Evolutionary conservation across 345 rosid genomes (phyloP), one percentile per base, ranked within the genome.

Genomic region (Corymbia maculata): DNA sequence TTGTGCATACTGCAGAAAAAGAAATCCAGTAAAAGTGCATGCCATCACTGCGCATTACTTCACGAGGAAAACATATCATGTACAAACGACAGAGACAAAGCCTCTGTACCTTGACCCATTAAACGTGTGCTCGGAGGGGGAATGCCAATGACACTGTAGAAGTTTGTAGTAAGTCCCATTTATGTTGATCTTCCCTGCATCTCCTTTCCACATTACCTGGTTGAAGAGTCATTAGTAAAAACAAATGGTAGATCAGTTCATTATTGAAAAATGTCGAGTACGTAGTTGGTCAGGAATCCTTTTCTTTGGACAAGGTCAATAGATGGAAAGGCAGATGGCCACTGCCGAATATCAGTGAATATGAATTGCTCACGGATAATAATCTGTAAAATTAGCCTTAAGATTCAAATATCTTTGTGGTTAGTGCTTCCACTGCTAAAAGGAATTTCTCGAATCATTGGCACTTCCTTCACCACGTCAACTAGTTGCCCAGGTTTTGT

Each of bases 61-160:
- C 87, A 1, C 0, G 47, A 36, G 21, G 24, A 47, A 32, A 26
- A 44, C 28, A 50, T 17, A 70, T 19, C 80, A 9, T 19, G 51
- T 28, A 13, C 51, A 24, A 52, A 13, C 42, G 51, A 52, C 49
- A 70, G 9, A 53, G 52, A 84, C 28, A 32, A 80, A 57, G 19
- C 80, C 80, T 17, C 80, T 6, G 5, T 79, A 92, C 99, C 93
- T 94, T 45, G 93, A 61, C 68, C 96, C 95, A 82, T 95, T 89
- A 86, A 96, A 42, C 13, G 93, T 89, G 75, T 97, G 97, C 86
- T 94, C 96, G 15, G 98, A 92, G 2, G 97, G 95, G 19, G 95
- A 86, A 90, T 94, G 98, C 97, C 97, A 96, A 80, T 96, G 98
- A 42, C 93, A 93, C 26, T 95, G 94, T 14, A 79, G 14, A 79